Evolutionary conservation across 306 rosid species (phyloP), one percentile per base, ranked within the genome.

Genomic region (Quercus engelmannii): DNA sequence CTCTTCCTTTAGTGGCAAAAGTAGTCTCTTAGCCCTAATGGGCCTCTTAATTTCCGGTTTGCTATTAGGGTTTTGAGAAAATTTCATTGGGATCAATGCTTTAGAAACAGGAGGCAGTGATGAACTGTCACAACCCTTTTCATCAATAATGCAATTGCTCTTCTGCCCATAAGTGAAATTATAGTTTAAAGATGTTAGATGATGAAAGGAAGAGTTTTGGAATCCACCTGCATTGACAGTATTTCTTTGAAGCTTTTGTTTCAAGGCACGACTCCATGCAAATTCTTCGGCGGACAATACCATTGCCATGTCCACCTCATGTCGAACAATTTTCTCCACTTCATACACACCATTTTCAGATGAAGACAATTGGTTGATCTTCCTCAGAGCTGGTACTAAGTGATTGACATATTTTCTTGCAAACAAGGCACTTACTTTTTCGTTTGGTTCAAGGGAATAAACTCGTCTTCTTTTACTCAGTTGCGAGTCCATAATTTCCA

Each of bases 291-390:
- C 90, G 31, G 96, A 90, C 10, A 80, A 63, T 30, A 80, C 97
- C 92, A 92, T 78, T 73, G 96, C 97, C 97, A 82, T 89, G 71
- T 84, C 90, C 80, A 88, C 96, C 80, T 91, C 89, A 78, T 81
- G 77, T 82, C 80, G 89, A 12, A 92, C 79, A 55, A 71, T 64
- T 63, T 79, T 81, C 41, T 75, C 71, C 0, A 77, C 9, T 46
- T 85, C 80, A 56, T 49, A 8, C 28, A 30, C 59, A 49, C n/a
- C 56, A 25, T 75, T 75, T 76, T 74, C 67, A 56, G 61, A 28
- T 49, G 73, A 70, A 35, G 61, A 43, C 46, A 10, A 10, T 49
- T 12, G 54, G 54, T 84, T 83, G 26, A 88, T 84, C 84, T 79
- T 86, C 76, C 57, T 69, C 81, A 92, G 72, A 31, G 92, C 89